phyloP scores from a whole-genome alignment of 768 basidiomycete genomes.

The Galerina marginata region DNA sequence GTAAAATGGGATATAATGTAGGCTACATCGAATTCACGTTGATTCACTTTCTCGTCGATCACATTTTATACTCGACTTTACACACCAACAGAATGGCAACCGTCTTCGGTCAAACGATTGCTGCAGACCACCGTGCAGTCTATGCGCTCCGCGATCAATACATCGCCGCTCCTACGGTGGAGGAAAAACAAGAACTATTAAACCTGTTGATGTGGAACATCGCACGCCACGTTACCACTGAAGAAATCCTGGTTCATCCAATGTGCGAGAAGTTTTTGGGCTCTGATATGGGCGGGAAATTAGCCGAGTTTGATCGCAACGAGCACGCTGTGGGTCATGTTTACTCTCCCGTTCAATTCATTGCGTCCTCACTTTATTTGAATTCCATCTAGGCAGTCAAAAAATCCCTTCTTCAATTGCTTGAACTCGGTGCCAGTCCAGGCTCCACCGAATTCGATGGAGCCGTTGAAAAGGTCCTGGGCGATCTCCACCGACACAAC shows the following conservation, averaged over 20 bases:
- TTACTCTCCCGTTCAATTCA: too few species aligned
- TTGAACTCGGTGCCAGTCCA: background rate
- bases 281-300: conserved; percentile 1
- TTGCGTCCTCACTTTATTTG: too few species aligned
- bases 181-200: background rate
- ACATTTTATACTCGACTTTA: background rate
- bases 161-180: background rate
- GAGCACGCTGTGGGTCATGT: background rate
- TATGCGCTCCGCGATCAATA: conserved; percentile 7
- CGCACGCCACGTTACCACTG: conserved; percentile 7
- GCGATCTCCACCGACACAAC: conserved; percentile 11
- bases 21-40: background rate
- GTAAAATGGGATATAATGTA: too few species aligned
- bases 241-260: conserved; percentile 10
- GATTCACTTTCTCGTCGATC: background rate
- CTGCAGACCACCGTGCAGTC: conserved; percentile 5
- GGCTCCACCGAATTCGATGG: conserved; percentile 5
- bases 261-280: conserved; percentile 7
- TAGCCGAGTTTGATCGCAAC: conserved; percentile 7
- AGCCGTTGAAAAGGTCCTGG: background rate
- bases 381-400: background rate
- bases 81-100: background rate
- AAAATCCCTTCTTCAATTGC: background rate
- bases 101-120: conserved; percentile 8
- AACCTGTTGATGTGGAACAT: conserved; percentile 14